Percentiles rank a stretch among this genome's conserved stretches.
These are phyloP conservation scores for Micractinium sp. DNA, from an alignment of 139 green algal species.

Conservation along the genomic window DNA sequence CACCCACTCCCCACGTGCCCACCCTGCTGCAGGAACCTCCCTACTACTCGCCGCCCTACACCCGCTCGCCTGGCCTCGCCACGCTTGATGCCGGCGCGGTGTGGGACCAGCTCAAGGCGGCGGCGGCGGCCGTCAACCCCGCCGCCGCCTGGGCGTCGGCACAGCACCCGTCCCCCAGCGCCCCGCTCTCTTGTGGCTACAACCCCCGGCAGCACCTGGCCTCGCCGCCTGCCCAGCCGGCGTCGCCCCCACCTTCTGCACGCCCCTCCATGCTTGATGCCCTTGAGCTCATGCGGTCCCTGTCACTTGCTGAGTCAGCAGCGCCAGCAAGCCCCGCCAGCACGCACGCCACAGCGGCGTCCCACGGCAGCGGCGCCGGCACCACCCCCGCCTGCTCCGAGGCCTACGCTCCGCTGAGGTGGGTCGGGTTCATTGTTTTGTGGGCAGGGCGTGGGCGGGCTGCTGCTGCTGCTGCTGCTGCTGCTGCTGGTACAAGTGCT, in stretches of 20 bases:
- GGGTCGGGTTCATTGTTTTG: neutral
- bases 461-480: neutral
- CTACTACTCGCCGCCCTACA: neutral
- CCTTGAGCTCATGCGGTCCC: neutral
- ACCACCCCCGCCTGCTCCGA: neutral
- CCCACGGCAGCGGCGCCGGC: neutral
- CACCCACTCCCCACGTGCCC: neutral
- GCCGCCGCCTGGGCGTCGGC: too few relatives aligned
- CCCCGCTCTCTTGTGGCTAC: neutral
- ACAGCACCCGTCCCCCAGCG: neutral
- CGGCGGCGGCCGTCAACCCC: neutral
- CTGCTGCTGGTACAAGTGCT: neutral
- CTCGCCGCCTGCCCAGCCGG: neutral
- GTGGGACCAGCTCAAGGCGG: neutral
- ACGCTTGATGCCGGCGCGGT: neutral
- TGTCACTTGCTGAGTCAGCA: neutral
- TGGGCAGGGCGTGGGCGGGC: neutral
- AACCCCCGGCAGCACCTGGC: neutral
- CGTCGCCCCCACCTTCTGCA: neutral
- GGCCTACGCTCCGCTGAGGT: neutral
- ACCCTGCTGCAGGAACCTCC: neutral
- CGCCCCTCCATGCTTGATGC: neutral
- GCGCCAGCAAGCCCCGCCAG: neutral
- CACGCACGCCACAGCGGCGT: neutral
- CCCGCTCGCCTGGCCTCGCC: neutral